Conservation (phyloP, 177 flowering plant species). For the Vitis hybrid region DNA sequence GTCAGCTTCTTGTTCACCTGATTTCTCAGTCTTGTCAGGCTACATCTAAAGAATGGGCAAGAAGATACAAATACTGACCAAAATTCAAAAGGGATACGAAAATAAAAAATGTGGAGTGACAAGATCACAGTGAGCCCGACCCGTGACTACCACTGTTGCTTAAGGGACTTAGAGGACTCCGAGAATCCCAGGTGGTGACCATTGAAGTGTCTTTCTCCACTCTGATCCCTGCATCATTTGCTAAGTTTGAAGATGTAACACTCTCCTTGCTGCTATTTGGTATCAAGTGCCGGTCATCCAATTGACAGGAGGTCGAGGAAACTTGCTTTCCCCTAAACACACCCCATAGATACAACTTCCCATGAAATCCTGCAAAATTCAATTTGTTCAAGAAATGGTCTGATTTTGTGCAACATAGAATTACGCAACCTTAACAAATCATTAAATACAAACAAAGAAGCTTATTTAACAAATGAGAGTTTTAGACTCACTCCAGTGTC, state of each 20-base stretch:
- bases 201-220: neutral
- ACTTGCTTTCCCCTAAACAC: slow-evolving; percentile 42
- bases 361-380: slow-evolving; percentile 46
- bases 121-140: slow-evolving; percentile 4
- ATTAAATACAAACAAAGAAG: neutral
- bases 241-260: neutral
- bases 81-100: neutral
- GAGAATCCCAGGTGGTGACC: neutral
- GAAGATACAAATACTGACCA: neutral
- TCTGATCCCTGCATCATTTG: neutral
- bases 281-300: too few species aligned
- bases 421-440: neutral
- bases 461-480: neutral
- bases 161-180: slow-evolving; percentile 16
- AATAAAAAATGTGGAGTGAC: too few species aligned
- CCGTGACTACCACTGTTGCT: slow-evolving; percentile 13
- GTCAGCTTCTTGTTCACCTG: neutral
- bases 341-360: slow-evolving; percentile 65
- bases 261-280: too few species aligned
- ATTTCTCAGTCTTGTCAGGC: slow-evolving; percentile 3
- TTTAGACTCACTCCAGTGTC: slow-evolving; percentile 43
- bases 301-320: neutral
- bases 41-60: neutral
- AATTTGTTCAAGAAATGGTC: neutral
- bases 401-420: neutral